Percentiles rank a stretch among this genome's conserved stretches.
Evolutionary conservation across 345 rosid genomes (phyloP).

Genomic region (Cardiospermum halicacabum): DNA sequence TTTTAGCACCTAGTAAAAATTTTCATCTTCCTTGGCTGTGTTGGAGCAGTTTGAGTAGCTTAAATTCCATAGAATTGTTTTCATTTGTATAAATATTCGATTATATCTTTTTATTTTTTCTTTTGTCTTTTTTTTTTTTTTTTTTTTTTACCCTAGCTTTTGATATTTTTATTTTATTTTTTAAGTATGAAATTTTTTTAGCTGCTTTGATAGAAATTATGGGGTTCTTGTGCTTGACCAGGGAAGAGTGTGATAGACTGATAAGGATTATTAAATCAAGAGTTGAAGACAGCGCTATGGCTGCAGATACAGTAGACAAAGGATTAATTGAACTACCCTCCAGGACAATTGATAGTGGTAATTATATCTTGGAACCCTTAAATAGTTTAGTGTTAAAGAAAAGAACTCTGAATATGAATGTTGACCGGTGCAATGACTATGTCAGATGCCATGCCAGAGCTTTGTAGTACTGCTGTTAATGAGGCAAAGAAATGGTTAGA

Average conservation of each 20-base stretch:
- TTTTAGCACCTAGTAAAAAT: neutral
- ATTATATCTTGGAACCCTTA: slow-evolving; percentile 24
- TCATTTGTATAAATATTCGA: neutral
- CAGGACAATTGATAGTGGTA: slow-evolving; percentile 33
- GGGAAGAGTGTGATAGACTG: slow-evolving; percentile 78
- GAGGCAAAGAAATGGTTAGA: slow-evolving; percentile 84
- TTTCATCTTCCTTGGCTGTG: neutral
- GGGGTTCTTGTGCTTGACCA: slow-evolving; percentile 34
- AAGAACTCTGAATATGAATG: neutral
- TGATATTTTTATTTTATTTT: neutral
- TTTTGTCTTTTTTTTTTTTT: neutral
- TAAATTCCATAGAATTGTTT: neutral
- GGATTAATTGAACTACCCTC: slow-evolving; percentile 18
- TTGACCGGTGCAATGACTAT: slow-evolving; percentile 16
- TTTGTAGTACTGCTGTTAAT: slow-evolving; percentile 42
- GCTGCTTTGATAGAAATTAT: slow-evolving; percentile 16
- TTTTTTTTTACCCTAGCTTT: neutral
- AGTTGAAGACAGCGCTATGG: slow-evolving; percentile 39
- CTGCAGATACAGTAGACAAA: slow-evolving; percentile 23
- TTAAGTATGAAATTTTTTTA: neutral
- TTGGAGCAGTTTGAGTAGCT: neutral
- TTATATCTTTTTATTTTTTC: neutral
- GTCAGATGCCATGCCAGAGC: slow-evolving; percentile 46
- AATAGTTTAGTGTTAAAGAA: slow-evolving; percentile 8
- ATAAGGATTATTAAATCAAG: slow-evolving; percentile 66